Conservation (phyloP, 2,329 filamentous ascomycete genomes). For the Mycocentrospora acerina region DNA sequence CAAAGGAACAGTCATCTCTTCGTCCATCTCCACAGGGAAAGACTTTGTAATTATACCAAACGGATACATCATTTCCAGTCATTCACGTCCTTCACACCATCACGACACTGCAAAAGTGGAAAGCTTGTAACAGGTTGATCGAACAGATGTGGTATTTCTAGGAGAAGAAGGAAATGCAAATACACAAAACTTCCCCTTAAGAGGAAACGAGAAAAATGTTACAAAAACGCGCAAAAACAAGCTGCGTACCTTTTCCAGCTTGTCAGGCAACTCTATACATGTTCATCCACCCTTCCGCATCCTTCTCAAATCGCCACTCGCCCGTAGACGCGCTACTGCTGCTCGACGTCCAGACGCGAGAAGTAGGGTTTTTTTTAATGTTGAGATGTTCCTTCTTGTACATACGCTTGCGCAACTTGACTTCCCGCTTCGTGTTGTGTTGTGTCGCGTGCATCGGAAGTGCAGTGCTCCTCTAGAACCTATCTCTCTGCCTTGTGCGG, state of each 20-base stretch:
- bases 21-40: not conserved
- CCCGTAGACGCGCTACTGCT: constrained; percentile 2
- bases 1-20: constrained; percentile 6
- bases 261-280: constrained; percentile 24
- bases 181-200: no score
- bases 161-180: no score
- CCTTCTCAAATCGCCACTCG: constrained; percentile 3
- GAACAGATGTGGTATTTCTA: no score
- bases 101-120: no score
- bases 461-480: constrained; percentile 43
- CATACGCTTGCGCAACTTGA: constrained; percentile 2
- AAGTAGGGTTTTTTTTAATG: not conserved
- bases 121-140: no score
- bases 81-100: no score
- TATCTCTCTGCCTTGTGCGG: constrained; percentile 59
- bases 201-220: no score
- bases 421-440: constrained; percentile 3
- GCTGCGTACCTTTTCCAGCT: not conserved
- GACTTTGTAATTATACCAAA: not conserved
- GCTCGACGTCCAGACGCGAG: constrained; percentile 1
- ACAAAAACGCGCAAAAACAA: no score
- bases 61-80: constrained; percentile 3
- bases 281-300: constrained; percentile 9
- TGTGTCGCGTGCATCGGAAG: not conserved
- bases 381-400: constrained; percentile 1